Percentiles rank a stretch among this genome's conserved stretches.
Evolutionary conservation across 495 filamentous ascomycete genomes (phyloP).

Genomic region (Podospora conica): DNA sequence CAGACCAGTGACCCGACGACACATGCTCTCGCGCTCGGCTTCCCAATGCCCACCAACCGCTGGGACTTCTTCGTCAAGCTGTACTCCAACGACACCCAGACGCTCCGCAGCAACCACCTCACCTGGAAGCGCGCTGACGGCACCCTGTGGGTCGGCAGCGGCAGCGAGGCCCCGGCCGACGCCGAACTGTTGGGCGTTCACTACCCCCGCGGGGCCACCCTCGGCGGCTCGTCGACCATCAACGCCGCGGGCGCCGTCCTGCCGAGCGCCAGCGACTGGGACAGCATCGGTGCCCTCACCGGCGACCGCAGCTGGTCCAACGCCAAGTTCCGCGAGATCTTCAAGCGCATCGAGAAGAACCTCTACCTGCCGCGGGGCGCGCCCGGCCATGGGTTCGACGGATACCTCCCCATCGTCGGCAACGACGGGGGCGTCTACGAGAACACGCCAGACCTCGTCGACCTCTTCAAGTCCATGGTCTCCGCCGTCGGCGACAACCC

Average conservation of each 20-base stretch:
- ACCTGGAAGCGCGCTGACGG: conserved; percentile 28
- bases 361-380: conserved; percentile 42
- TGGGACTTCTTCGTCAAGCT: conserved; percentile 40
- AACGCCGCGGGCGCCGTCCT: conserved; percentile 36
- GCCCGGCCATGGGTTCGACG: conserved; percentile 48
- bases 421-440: conserved; percentile 34
- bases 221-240: conserved; percentile 44
- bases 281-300: conserved; percentile 39
- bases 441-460: conserved; percentile 28
- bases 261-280: conserved; percentile 41
- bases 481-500: conserved; percentile 17
- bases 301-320: conserved; percentile 41
- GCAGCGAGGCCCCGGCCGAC: conserved; percentile 30
- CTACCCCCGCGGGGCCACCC: conserved; percentile 42
- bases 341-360: conserved; percentile 47
- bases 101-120: conserved; percentile 31
- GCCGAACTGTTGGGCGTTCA: conserved; percentile 38
- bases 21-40: conserved; percentile 19
- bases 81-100: conserved; percentile 28
- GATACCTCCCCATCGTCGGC: conserved; percentile 43
- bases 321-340: conserved; percentile 39
- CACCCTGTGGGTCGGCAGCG: conserved; percentile 27
- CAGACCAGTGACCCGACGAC: conserved; percentile 36
- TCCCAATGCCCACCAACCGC: conserved; percentile 23
- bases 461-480: conserved; percentile 30